Evolutionary conservation across 2,329 filamentous ascomycete species (phyloP).

Genomic region (Colletotrichum sp.): DNA sequence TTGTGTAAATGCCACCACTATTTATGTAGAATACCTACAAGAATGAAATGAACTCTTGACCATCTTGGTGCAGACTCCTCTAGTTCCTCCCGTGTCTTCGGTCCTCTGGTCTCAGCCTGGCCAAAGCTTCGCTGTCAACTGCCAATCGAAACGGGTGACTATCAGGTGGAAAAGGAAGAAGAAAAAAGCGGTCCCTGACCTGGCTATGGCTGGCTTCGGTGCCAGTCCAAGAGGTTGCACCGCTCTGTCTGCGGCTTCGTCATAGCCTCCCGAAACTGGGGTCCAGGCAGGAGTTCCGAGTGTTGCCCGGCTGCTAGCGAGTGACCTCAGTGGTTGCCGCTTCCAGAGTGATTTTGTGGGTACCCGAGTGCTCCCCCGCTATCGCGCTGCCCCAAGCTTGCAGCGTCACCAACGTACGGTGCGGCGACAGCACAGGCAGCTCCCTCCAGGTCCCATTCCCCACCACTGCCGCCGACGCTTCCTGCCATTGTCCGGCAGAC

Average conservation of each 20-base stretch:
- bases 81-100: not conserved
- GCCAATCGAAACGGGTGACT: not conserved
- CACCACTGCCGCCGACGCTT: conserved; percentile 20
- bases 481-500: conserved; percentile 10
- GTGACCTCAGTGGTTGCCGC: conserved; percentile 2
- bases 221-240: not conserved
- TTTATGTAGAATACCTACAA: not conserved
- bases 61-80: not conserved
- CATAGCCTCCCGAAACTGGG: conserved; percentile 17
- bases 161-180: not conserved
- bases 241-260: conserved; percentile 9
- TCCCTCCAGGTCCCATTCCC: conserved; percentile 1
- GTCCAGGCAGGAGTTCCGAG: not conserved
- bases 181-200: not conserved
- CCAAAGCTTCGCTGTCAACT: not conserved
- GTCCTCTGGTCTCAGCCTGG: not conserved
- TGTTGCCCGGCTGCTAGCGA: conserved; percentile 10
- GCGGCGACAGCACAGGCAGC: conserved; percentile 12
- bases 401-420: conserved; percentile 12
- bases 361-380: conserved; percentile 2
- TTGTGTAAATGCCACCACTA: not conserved
- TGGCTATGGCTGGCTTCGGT: not conserved
- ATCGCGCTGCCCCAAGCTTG: conserved; percentile 13
- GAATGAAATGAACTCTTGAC: not conserved
- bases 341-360: not conserved